These are phyloP conservation scores for Phytophthora multivora DNA, from an alignment of 352 stramenopile species.

Conservation along the genomic window DNA sequence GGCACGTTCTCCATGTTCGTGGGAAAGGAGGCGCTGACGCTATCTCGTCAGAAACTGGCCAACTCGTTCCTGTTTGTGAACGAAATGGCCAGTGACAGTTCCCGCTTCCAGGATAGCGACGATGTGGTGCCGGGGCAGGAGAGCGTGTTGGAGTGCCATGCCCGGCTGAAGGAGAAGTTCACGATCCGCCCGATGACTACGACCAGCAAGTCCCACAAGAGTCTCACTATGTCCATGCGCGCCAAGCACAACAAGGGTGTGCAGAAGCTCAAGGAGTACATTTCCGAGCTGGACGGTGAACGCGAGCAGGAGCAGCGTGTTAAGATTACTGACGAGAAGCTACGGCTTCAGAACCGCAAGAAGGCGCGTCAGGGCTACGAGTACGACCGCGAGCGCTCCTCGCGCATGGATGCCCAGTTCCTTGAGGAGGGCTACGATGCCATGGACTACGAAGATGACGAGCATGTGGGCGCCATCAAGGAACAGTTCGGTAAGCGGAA, in stretches of 20 bases:
- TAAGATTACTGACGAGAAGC: conserved; percentile 86
- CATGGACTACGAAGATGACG: conserved; percentile 83
- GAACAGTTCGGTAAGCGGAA: conserved; percentile 80
- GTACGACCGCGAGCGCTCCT: conserved; percentile 70
- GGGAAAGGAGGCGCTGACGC: conserved; percentile 77
- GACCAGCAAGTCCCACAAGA: conserved; percentile 85
- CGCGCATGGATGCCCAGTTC: conserved; percentile 85
- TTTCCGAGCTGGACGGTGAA: conserved; percentile 84
- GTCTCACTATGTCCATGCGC: conserved; percentile 89
- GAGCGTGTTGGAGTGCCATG: conserved; percentile 84
- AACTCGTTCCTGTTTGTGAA: conserved; percentile 90
- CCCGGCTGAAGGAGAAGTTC: conserved; percentile 81
- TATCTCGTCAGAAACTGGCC: conserved; percentile 85
- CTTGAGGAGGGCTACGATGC: conserved; percentile 80
- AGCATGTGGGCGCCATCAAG: conserved; percentile 86
- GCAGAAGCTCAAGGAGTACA: conserved; percentile 87
- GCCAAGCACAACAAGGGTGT: conserved; percentile 90
- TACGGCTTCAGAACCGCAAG: conserved; percentile 86
- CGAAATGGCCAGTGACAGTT: conserved; percentile 71
- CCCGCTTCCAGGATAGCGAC: conserved; percentile 59
- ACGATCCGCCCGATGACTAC: conserved; percentile 89
- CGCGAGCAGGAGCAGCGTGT: conserved; percentile 82
- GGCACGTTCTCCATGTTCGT: conserved; percentile 88
- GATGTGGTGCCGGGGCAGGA: conserved; percentile 72
- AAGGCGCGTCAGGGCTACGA: conserved; percentile 85